A percentile compares a stretch with the other conserved stretches of the same genome.
These are phyloP conservation scores for Phoma sp. DNA, from an alignment of 2,329 filamentous ascomycete genomes.

Conservation along the genomic window DNA sequence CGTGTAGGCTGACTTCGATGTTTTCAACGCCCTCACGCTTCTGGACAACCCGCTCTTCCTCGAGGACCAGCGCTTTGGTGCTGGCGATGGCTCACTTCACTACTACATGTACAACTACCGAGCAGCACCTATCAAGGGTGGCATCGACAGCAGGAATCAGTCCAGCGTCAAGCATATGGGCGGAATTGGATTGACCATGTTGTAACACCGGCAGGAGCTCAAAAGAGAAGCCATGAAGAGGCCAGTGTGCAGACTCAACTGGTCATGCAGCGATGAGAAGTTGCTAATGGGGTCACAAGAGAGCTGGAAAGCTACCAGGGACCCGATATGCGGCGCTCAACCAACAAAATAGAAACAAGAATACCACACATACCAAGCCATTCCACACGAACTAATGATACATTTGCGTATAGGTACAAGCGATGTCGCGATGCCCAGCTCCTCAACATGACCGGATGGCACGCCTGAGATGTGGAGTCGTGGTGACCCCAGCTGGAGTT, in stretches of 20 bases:
- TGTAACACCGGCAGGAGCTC: constrained; percentile 52
- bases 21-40: constrained; percentile 93
- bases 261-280: not conserved
- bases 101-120: constrained; percentile 99
- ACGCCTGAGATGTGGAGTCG: constrained; percentile 10
- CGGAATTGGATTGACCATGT: constrained; percentile 89
- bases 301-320: no score
- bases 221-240: not conserved
- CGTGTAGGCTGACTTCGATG: constrained; percentile 77
- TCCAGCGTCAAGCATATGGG: constrained; percentile 80
- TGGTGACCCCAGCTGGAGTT: constrained; percentile 6
- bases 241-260: not conserved
- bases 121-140: constrained; percentile 82
- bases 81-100: constrained; percentile 92
- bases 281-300: not conserved
- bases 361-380: not conserved
- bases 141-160: constrained; percentile 79
- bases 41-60: constrained; percentile 96
- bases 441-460: constrained; percentile 1
- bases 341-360: not conserved
- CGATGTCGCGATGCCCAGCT: constrained; percentile 8
- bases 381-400: not conserved
- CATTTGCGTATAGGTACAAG: not conserved
- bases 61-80: constrained; percentile 91
- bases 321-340: not conserved